A percentile compares a stretch with the other conserved stretches of the same genome.
These are phyloP conservation scores for Penicillium sp. DNA, from an alignment of 2,329 filamentous ascomycete genomes.

Conservation along the genomic window DNA sequence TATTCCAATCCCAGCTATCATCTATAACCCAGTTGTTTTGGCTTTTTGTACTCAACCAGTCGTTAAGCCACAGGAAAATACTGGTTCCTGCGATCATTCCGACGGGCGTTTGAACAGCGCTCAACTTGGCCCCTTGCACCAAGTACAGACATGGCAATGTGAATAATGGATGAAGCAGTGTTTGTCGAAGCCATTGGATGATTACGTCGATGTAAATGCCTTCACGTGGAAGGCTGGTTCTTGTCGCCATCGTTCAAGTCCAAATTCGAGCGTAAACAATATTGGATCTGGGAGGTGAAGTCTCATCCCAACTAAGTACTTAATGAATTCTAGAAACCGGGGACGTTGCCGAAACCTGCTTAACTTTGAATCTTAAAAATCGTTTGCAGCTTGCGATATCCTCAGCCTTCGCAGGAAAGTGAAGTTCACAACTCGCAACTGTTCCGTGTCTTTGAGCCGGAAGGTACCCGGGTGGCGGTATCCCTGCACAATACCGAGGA, in stretches of 20 bases:
- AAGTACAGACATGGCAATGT: neutral
- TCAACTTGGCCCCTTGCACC: neutral
- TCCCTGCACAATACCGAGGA: too few species aligned
- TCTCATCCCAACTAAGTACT: too few species aligned
- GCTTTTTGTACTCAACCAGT: conserved; percentile 17
- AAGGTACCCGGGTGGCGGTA: too few species aligned
- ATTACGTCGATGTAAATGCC: neutral
- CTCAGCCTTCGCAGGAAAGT: too few species aligned
- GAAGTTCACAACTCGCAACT: too few species aligned
- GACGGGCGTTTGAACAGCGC: neutral
- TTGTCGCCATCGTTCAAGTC: neutral
- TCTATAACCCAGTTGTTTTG: conserved; percentile 27
- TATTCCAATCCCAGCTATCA: conserved; percentile 41
- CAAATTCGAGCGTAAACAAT: neutral
- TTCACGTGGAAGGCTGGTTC: neutral
- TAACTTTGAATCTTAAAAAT: too few species aligned
- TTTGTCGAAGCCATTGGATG: neutral
- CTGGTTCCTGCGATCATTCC: conserved; percentile 5
- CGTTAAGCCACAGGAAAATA: conserved; percentile 20
- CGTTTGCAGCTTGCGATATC: too few species aligned
- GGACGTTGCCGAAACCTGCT: too few species aligned
- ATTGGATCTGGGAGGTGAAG: neutral
- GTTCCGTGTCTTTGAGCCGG: too few species aligned
- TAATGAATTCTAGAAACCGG: too few species aligned
- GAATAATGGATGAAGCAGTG: neutral